These are phyloP conservation scores for Tetradesmus lagerheimii DNA, from an alignment of 139 green algal species.

Conservation along the genomic window DNA sequence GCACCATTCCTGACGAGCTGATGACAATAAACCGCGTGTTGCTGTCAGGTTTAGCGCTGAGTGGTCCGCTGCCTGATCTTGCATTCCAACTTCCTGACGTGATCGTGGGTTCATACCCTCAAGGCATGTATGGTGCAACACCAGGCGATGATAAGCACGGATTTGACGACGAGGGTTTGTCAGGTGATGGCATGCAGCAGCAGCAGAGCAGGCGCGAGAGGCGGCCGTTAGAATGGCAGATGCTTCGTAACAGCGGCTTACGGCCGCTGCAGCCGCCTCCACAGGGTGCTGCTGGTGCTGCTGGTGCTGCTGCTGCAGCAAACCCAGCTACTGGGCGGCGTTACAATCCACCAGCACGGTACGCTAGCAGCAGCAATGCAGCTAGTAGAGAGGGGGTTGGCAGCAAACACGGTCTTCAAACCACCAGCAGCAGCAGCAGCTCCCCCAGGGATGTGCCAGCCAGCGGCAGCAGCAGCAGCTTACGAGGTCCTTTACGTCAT, in stretches of 20 bases:
- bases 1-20: background rate
- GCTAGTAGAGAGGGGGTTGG: background rate
- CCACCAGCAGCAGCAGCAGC: slow-evolving; percentile 5
- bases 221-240: background rate
- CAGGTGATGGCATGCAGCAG: slow-evolving; percentile 7
- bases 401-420: background rate
- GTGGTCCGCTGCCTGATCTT: background rate
- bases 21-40: background rate
- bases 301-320: background rate
- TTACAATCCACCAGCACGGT: background rate
- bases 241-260: background rate
- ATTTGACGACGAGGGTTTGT: background rate
- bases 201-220: background rate
- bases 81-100: background rate
- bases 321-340: no score
- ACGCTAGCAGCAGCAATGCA: slow-evolving; percentile 12
- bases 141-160: background rate
- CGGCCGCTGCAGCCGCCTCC: background rate
- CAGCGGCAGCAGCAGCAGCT: slow-evolving; percentile 10
- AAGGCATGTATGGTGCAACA: background rate
- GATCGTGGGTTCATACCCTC: background rate
- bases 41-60: background rate
- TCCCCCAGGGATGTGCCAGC: background rate
- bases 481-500: background rate
- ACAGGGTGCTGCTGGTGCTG: background rate